Conservation (phyloP, 2,329 filamentous ascomycete species). For the Amphichorda felina region DNA sequence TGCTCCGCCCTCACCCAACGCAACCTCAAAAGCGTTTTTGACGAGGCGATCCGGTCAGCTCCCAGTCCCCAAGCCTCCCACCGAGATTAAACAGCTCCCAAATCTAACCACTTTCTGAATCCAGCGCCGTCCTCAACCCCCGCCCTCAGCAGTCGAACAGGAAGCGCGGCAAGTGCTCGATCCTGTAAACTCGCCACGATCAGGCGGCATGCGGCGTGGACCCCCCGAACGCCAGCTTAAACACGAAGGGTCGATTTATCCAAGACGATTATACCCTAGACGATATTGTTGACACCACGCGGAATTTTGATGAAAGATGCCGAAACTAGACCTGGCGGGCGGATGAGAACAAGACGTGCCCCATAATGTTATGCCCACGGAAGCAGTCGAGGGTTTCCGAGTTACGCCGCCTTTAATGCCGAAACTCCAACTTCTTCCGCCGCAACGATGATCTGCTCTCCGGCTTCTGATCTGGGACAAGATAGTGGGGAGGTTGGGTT, state of each 20-base stretch:
- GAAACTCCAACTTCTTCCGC: no score
- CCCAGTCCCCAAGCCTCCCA: background rate
- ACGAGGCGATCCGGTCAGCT: constrained; percentile 88
- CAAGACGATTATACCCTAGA: constrained; percentile 3
- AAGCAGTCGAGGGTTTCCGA: no score
- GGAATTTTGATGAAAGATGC: constrained; percentile 1
- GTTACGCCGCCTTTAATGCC: no score
- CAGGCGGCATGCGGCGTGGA: background rate
- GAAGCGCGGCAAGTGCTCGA: constrained; percentile 57
- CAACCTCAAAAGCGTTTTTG: constrained; percentile 97
- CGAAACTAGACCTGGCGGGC: background rate
- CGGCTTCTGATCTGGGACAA: no score
- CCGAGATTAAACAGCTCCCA: background rate
- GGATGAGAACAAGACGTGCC: no score
- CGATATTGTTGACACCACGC: constrained; percentile 1
- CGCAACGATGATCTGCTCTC: no score
- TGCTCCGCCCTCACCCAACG: constrained; percentile 94
- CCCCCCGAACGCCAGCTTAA: background rate
- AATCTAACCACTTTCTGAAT: background rate
- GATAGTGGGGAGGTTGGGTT: no score
- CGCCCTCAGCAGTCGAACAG: constrained; percentile 43
- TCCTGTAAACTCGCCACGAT: constrained; percentile 39
- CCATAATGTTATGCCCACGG: background rate
- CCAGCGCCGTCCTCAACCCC: constrained; percentile 61
- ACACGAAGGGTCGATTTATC: background rate